These are phyloP conservation scores for Termitomyces heimii DNA, from an alignment of 768 basidiomycete genomes.

Conservation along the genomic window DNA sequence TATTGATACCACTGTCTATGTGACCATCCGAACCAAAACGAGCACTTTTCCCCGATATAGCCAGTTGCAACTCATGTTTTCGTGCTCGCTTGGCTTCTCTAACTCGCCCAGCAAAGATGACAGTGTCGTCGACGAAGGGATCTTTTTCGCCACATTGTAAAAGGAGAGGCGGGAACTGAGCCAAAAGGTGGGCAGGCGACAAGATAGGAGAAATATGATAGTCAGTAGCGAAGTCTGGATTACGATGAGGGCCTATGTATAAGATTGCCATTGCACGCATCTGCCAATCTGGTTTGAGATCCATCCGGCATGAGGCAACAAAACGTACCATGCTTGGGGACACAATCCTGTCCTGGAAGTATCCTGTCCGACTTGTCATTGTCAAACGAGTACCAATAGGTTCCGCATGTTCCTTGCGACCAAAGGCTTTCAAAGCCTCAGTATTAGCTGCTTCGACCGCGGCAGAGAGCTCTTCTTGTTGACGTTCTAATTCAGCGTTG, in stretches of 20 bases:
- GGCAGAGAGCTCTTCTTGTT: conserved; percentile 46
- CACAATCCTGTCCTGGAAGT: conserved; percentile 90
- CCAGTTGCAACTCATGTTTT: conserved; percentile 64
- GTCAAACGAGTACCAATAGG: conserved; percentile 85
- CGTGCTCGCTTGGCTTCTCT: conserved; percentile 89
- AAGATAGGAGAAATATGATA: conserved; percentile 96
- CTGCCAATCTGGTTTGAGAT: conserved; percentile 34
- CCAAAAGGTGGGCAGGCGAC: conserved; percentile 75
- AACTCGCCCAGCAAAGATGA: conserved; percentile 94
- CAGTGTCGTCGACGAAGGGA: conserved; percentile 95
- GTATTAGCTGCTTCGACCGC: conserved; percentile 46
- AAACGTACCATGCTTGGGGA: conserved; percentile 89
- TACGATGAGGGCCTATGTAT: conserved; percentile 90
- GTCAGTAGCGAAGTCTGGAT: conserved; percentile 92
- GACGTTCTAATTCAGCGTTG: conserved; percentile 37
- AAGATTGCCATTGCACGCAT: conserved; percentile 99
- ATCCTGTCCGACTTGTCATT: conserved; percentile 92
- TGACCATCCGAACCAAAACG: conserved; percentile 57
- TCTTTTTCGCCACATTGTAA: conserved; percentile 94
- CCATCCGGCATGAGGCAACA: neutral
- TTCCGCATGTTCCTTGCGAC: conserved; percentile 27
- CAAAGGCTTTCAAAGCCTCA: conserved; percentile 32
- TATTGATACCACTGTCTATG: conserved; percentile 44
- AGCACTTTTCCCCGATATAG: conserved; percentile 54
- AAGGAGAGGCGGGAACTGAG: conserved; percentile 89